Evolutionary conservation across 371 early-diverging fungal genomes (phyloP).

Genomic region (Mortierella sp.): DNA sequence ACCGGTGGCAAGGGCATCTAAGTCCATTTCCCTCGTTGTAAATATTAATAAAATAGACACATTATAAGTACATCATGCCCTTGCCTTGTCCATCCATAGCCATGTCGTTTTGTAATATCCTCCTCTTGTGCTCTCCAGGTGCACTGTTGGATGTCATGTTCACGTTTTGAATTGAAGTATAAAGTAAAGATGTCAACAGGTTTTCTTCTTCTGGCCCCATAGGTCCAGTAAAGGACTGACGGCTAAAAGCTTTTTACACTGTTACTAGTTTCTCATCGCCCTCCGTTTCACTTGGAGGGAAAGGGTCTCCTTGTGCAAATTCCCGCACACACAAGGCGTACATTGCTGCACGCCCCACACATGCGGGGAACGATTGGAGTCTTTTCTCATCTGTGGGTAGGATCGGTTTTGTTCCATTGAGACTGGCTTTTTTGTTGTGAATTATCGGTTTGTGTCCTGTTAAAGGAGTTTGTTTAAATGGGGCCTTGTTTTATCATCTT

Average conservation of each 20-base stretch:
- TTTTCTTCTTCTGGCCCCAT: conserved; percentile 55
- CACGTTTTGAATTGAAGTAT: background rate
- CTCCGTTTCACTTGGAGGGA: conserved; percentile 56
- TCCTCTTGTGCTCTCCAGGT: background rate
- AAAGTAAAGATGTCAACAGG: conserved; percentile 37
- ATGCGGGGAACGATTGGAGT: conserved; percentile 45
- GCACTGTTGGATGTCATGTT: background rate
- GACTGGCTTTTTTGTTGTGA: background rate
- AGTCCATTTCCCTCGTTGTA: conserved; percentile 1
- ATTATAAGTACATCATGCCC: background rate
- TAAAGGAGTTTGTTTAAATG: background rate
- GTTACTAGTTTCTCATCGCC: conserved; percentile 44
- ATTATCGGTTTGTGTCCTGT: background rate
- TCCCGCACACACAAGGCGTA: conserved; percentile 33
- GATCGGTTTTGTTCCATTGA: background rate
- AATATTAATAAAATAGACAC: conserved; percentile 6
- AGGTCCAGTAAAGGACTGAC: conserved; percentile 51
- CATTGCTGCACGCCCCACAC: background rate
- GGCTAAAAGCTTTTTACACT: conserved; percentile 50
- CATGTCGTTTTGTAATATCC: background rate
- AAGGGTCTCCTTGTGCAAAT: conserved; percentile 54
- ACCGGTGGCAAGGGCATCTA: conserved; percentile 82
- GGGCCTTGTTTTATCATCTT: background rate
- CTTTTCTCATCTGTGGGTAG: background rate
- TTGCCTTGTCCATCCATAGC: background rate